Conservation (phyloP, 495 filamentous ascomycete species). For the Penicillium bovifimosum region DNA sequence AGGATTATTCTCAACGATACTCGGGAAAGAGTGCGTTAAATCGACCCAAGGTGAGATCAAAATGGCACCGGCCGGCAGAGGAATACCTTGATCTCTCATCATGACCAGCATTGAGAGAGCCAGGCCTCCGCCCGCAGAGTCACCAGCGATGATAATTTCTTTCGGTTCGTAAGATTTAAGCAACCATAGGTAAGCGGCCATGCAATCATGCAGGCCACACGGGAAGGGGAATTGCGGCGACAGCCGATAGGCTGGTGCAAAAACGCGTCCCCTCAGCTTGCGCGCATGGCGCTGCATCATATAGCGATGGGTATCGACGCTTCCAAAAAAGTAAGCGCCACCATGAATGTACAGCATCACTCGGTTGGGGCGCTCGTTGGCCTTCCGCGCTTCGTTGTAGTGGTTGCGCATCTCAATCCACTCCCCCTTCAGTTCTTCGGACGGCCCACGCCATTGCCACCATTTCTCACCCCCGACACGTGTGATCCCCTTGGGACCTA, state of each 20-base stretch:
- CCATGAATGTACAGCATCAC: constrained; percentile 95
- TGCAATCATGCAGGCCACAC: constrained; percentile 80
- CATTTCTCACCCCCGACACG: constrained; percentile 76
- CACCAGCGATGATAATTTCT: constrained; percentile 78
- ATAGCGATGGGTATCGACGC: constrained; percentile 90
- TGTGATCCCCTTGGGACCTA: constrained; percentile 68
- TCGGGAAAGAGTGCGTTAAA: constrained; percentile 89
- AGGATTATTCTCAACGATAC: constrained; percentile 64
- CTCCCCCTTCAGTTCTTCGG: constrained; percentile 66
- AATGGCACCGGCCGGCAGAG: constrained; percentile 82
- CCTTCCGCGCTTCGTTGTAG: constrained; percentile 62
- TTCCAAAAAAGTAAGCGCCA: constrained; percentile 80
- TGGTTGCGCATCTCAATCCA: constrained; percentile 94
- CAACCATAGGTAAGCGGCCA: constrained; percentile 81
- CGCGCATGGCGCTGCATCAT: constrained; percentile 93
- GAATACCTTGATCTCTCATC: constrained; percentile 72
- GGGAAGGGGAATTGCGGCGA: constrained; percentile 94
- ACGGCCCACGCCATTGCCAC: constrained; percentile 85
- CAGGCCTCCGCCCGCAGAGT: constrained; percentile 90
- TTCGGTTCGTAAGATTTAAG: constrained; percentile 65
- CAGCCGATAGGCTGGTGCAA: constrained; percentile 83
- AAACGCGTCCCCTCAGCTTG: constrained; percentile 81
- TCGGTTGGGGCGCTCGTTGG: constrained; percentile 52
- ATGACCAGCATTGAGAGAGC: constrained; percentile 72
- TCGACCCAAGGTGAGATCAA: constrained; percentile 93